Percentiles rank a stretch among this genome's conserved stretches.
phyloP scores from a whole-genome alignment of 2,329 filamentous ascomycete species.

The Hortaea sp. region DNA sequence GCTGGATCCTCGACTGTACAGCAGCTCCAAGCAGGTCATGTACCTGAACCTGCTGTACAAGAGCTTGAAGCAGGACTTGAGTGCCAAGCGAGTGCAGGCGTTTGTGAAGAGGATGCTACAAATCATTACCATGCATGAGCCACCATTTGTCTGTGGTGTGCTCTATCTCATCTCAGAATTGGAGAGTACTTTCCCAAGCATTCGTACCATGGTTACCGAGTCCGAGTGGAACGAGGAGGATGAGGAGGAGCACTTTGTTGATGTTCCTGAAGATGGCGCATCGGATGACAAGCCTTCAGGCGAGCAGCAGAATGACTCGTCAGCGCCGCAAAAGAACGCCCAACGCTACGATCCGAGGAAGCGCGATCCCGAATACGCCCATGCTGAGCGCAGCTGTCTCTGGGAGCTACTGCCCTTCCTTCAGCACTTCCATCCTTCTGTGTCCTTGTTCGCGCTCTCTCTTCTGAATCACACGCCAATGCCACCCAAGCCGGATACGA shows the following conservation, averaged over 20 bases:
- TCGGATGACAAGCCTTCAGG: constrained; percentile 26
- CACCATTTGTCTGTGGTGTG: constrained; percentile 86
- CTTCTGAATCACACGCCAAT: constrained; percentile 60
- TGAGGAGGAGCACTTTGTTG: constrained; percentile 58
- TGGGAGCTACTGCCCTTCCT: constrained; percentile 84
- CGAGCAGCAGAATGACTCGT: constrained; percentile 7
- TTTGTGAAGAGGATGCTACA: constrained; percentile 92
- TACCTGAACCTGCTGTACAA: constrained; percentile 89
- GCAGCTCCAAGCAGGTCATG: constrained; percentile 87
- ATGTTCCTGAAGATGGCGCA: constrained; percentile 48
- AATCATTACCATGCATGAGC: constrained; percentile 76
- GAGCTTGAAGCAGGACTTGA: constrained; percentile 80
- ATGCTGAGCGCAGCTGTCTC: constrained; percentile 83
- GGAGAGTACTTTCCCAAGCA: constrained; percentile 65
- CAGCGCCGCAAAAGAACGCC: constrained; percentile 1
- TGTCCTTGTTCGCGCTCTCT: constrained; percentile 68
- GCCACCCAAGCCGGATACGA: constrained; percentile 80
- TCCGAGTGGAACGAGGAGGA: constrained; percentile 70
- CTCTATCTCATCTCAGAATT: constrained; percentile 81
- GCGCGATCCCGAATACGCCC: constrained; percentile 80
- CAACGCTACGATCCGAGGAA: constrained; percentile 72
- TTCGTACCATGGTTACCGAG: constrained; percentile 68
- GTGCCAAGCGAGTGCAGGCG: constrained; percentile 82
- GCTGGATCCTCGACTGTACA: constrained; percentile 75
- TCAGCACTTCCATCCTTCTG: constrained; percentile 85